Evolutionary conservation across 495 filamentous ascomycete species (phyloP), one percentile per base, ranked within the genome.

Genomic region (Evansstolkia leycettana): DNA sequence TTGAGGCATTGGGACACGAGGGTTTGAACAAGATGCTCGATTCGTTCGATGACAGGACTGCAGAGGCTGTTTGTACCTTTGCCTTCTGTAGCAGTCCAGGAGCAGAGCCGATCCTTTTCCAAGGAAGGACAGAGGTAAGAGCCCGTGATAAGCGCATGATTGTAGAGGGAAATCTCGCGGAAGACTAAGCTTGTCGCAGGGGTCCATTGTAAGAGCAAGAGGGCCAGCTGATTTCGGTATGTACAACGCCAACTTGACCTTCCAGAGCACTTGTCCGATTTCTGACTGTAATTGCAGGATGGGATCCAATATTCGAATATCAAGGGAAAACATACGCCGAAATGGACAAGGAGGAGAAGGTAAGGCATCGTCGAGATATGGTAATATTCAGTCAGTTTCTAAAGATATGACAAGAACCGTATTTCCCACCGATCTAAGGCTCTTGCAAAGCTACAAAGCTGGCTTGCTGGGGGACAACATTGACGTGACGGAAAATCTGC

Each of bases 271-370:
- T n/a, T 16, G 17, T 19, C 17, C 17, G 5, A 33, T 3, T 17
- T 7, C 15, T 6, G 17, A 5, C 7, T 4, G 7, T 33, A 19
- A 16, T 14, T 38, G 3, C 28, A 86, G 87, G 87, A 9, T 96
- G 92, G 90, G 90, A 99, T 53, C 75, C 92, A 0, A 82, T 93
- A 32, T 99, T 99, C 47, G 90, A 99, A 60, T 88, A 90, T 47
- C 73, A 89, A 43, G 89, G 88, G 31, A 62, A 85, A 59, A 98
- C 90, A 60, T 96, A 93, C 51, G 92, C 90, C 16, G 90, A 99
- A 64, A 99, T 99, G 90, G 81, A 84, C 31, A 84, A 86, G 57
- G 68, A 59, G 17, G 77, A 78, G 51, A 99, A 99, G 59, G 64
- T 67, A 50, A 46, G 17, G 27, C 17, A 2, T 26, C 5, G 9